A percentile compares a stretch with the other conserved stretches of the same genome.
phyloP scores from a whole-genome alignment of 2,329 filamentous ascomycete species.

The Aspergillus sp. region DNA sequence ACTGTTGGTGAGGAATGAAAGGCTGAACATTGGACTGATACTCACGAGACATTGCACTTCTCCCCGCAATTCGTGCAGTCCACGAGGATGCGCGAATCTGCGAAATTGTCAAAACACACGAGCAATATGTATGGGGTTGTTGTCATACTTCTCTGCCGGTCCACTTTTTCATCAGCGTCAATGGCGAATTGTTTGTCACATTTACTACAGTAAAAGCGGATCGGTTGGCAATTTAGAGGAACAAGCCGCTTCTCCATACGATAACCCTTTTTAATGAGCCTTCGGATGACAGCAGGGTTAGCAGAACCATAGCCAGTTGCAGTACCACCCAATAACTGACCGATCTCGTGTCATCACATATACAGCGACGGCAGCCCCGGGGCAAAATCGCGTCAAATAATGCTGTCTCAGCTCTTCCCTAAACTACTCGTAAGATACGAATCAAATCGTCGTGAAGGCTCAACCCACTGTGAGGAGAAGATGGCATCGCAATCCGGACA shows the following conservation, averaged over 20 bases:
- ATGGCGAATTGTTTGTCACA: conserved; percentile 21
- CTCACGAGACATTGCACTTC: conserved; percentile 18
- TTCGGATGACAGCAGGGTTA: conserved; percentile 6
- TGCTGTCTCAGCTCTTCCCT: conserved; percentile 24
- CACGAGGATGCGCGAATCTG: conserved; percentile 1
- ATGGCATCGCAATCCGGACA: conserved; percentile 26
- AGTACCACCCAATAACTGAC: conserved; percentile 9
- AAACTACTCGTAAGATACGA: conserved; percentile 1
- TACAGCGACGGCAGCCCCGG: conserved; percentile 22
- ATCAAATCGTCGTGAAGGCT: neutral
- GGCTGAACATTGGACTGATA: neutral
- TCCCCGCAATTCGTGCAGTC: conserved; percentile 17
- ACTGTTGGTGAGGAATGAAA: neutral
- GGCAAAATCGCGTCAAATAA: conserved; percentile 24
- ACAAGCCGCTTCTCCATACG: conserved; percentile 24
- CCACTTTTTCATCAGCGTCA: conserved; percentile 13
- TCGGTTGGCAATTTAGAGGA: conserved; percentile 19
- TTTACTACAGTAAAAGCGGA: conserved; percentile 21
- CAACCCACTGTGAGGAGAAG: conserved; percentile 22
- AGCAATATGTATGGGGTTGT: neutral
- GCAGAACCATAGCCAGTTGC: neutral
- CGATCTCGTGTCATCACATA: conserved; percentile 28
- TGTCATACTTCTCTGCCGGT: conserved; percentile 13
- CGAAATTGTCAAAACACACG: too few species aligned
- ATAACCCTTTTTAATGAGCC: conserved; percentile 27